phyloP scores from a whole-genome alignment of 2,329 filamentous ascomycete genomes.

The Botrytis byssoidea region DNA sequence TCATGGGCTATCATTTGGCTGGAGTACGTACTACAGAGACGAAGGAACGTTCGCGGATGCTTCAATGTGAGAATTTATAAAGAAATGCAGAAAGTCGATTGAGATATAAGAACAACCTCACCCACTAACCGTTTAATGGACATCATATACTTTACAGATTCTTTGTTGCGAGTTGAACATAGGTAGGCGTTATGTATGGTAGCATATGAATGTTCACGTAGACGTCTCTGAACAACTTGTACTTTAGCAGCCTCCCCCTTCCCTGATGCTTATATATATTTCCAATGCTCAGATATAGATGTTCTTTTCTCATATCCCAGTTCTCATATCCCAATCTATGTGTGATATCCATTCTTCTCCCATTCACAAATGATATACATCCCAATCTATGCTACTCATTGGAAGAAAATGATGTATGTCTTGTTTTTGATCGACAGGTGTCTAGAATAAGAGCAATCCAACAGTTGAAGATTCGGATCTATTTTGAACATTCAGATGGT shows the following conservation, averaged over 20 bases:
- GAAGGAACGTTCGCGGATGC: background rate
- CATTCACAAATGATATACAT: background rate
- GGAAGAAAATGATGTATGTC: background rate
- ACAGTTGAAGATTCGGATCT: background rate
- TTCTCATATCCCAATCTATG: background rate
- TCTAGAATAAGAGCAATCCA: background rate
- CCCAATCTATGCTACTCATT: background rate
- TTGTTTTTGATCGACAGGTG: background rate
- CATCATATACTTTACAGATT: background rate
- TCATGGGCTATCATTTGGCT: background rate
- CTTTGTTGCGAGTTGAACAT: background rate
- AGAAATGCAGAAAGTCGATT: background rate
- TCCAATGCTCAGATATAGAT: background rate
- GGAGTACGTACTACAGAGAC: background rate
- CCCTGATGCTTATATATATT: background rate
- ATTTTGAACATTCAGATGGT: background rate
- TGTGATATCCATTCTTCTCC: background rate
- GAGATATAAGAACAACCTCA: background rate
- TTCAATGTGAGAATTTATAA: background rate
- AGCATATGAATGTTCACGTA: background rate
- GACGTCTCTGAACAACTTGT: background rate
- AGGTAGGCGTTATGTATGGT: background rate
- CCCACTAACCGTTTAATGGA: background rate
- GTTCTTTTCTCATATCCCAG: background rate
- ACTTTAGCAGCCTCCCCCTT: background rate